Base-by-base conservation (phyloP, 169 alveolate species). In the Theileria annulata region DNA sequence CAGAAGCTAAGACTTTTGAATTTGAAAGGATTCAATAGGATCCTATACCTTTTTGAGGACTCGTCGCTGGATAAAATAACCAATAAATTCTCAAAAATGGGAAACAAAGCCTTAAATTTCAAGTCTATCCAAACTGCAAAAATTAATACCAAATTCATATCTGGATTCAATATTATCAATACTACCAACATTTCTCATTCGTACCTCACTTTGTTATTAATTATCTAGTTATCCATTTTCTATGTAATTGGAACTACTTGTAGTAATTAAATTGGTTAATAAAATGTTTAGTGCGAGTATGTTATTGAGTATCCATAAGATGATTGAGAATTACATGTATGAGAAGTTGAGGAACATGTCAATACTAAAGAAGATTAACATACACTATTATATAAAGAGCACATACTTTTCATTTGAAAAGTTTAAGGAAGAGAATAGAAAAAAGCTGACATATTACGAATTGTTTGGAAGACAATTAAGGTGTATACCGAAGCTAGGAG, bases 401-500 rank as follows among this genome's bases (percentile, higher is more conserved):
- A 67, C 69, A 28, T 27, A 56, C 25, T 56, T 63, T 49, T 80
- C 73, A 28, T 82, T 25, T 56, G 73, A 71, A 76, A 37, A 63
- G 86, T 59, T 86, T 31, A 67, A 80, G n/a, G 76, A 66, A 60
- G 68, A 85, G 42, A 92, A 92, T n/a, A 82, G 91, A 37, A 93
- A 90, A 63, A 80, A 88, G 8, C 63, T 92, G 60, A 87, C 95
- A n/a, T 90, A 86, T 63, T 73, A 71, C 19, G 95, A 93, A 23
- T 71, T 88, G 13, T 93, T 93, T 79, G 96, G 96, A 3, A 90
- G 79, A 42, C 96, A 93, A 56, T 80, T 93, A 9, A 66, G 96
- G 71, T 71, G 76, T 35, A 84, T 84, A n/a, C 90, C 90, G 23
- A 86, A 85, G 72, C 85, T 95, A 51, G 94, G 96, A 19, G 87